Percentiles rank a stretch among this genome's conserved stretches.
Conservation (phyloP, 345 rosid genomes). For the Eucalyptus fibrosa region DNA sequence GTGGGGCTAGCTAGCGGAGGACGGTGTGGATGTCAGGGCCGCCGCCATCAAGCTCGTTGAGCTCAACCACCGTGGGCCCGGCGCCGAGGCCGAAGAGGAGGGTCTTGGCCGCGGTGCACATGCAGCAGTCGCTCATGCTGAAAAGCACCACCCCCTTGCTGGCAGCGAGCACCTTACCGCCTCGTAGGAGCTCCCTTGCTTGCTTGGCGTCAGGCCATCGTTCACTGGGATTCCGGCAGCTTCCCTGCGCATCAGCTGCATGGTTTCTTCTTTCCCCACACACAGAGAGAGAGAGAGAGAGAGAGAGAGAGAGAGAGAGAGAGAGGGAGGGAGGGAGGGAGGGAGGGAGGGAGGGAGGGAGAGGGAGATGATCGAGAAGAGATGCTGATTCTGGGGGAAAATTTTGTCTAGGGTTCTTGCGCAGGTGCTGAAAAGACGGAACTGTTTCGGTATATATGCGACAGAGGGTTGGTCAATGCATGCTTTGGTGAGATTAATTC, state of each 20-base stretch:
- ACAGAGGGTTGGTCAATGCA: background rate
- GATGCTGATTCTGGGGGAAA: background rate
- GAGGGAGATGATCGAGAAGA: background rate
- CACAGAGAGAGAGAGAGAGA: too few species aligned
- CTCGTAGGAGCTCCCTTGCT: slow-evolving; percentile 18
- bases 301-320: too few species aligned
- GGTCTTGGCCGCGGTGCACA: slow-evolving; percentile 87
- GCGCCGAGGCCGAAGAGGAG: slow-evolving; percentile 81
- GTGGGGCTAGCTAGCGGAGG: slow-evolving; percentile 18
- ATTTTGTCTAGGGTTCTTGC: background rate
- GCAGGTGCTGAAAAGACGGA: background rate
- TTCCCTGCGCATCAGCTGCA: background rate
- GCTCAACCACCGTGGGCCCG: slow-evolving; percentile 65
- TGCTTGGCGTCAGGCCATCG: background rate
- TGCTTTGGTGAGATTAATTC: background rate
- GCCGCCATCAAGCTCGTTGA: slow-evolving; percentile 36
- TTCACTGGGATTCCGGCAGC: background rate
- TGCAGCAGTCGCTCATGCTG: slow-evolving; percentile 77
- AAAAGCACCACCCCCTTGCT: slow-evolving; percentile 73
- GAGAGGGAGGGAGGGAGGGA: background rate
- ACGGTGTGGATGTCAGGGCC: slow-evolving; percentile 13
- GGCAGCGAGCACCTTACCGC: slow-evolving; percentile 30
- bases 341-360: background rate
- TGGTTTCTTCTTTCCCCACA: background rate
- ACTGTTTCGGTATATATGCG: background rate